Evolutionary conservation across 805 yeast species (phyloP).

Genomic region (Starmerella cellae): DNA sequence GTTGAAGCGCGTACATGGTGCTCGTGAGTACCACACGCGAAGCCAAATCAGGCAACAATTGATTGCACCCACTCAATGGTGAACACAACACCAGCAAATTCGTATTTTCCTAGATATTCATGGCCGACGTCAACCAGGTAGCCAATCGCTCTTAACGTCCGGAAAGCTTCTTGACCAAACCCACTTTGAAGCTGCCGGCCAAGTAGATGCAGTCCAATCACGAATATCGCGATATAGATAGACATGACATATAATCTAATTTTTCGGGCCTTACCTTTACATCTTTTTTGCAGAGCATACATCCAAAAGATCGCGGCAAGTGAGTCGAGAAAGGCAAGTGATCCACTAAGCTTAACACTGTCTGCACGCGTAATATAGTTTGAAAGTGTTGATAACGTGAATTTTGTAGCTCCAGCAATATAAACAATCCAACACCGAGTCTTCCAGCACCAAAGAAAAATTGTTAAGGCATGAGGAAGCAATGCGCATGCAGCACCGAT

Average conservation of each 20-base stretch:
- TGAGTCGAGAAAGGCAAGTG: conserved; percentile 12
- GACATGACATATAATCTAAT: not conserved
- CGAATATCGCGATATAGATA: conserved; percentile 3
- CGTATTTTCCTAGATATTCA: conserved; percentile 6
- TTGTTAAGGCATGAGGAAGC: conserved; percentile 60
- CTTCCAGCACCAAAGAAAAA: conserved; percentile 27
- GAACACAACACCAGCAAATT: conserved; percentile 4
- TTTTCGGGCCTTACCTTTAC: not conserved
- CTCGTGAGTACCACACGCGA: too few relatives aligned
- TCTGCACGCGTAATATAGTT: conserved; percentile 66
- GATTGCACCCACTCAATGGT: conserved; percentile 2
- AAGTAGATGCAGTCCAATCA: conserved; percentile 10
- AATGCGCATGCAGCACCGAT: conserved; percentile 66
- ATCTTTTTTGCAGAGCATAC: conserved; percentile 1
- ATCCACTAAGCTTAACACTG: conserved; percentile 16
- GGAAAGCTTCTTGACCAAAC: conserved; percentile 8
- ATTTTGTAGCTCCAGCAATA: conserved; percentile 48
- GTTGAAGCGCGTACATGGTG: too few relatives aligned
- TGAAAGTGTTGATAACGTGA: conserved; percentile 76
- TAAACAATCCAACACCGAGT: conserved; percentile 3
- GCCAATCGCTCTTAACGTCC: conserved; percentile 3
- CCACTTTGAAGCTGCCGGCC: conserved; percentile 11
- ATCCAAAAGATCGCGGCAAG: conserved; percentile 15
- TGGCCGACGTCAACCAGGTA: conserved; percentile 4
- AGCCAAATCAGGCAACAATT: not conserved